phyloP scores from a whole-genome alignment of 306 rosid species.

The Dalbergia cochinchinensis region DNA sequence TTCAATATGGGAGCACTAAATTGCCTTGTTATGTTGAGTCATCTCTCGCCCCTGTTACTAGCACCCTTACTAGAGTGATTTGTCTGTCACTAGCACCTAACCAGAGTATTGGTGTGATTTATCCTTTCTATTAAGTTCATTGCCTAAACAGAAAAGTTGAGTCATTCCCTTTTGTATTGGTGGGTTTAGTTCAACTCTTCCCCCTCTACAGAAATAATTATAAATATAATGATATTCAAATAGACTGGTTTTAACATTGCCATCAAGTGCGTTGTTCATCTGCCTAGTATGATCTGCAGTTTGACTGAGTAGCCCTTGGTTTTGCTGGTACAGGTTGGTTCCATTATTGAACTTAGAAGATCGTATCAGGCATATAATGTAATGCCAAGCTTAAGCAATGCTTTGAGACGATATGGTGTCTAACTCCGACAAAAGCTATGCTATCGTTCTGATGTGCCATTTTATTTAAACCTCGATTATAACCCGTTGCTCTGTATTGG shows the following conservation, averaged over 20 bases:
- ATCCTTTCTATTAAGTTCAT: constrained; percentile 19
- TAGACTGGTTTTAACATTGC: neutral
- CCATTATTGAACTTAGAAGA: constrained; percentile 96
- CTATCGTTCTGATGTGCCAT: constrained; percentile 19
- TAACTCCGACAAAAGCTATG: constrained; percentile 48
- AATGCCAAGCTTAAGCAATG: constrained; percentile 95
- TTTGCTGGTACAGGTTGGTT: constrained; percentile 83
- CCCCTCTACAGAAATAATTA: constrained; percentile 19
- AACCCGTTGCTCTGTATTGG: constrained; percentile 27
- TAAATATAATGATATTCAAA: neutral
- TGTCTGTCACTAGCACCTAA: too few relatives aligned
- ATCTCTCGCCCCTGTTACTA: constrained; percentile 16
- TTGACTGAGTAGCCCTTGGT: constrained; percentile 46
- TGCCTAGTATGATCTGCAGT: constrained; percentile 35
- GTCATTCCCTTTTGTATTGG: constrained; percentile 6
- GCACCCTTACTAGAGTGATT: neutral
- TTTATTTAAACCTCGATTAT: constrained; percentile 29
- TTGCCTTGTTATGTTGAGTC: constrained; percentile 22
- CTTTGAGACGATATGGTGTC: constrained; percentile 89
- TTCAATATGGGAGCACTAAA: constrained; percentile 28
- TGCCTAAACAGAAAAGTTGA: neutral
- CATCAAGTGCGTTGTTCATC: constrained; percentile 31
- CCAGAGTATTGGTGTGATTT: neutral
- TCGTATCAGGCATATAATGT: constrained; percentile 98
- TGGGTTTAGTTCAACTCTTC: constrained; percentile 14